Base-by-base conservation (phyloP, 176 grass and related monocot genomes). In the Poa annua region DNA sequence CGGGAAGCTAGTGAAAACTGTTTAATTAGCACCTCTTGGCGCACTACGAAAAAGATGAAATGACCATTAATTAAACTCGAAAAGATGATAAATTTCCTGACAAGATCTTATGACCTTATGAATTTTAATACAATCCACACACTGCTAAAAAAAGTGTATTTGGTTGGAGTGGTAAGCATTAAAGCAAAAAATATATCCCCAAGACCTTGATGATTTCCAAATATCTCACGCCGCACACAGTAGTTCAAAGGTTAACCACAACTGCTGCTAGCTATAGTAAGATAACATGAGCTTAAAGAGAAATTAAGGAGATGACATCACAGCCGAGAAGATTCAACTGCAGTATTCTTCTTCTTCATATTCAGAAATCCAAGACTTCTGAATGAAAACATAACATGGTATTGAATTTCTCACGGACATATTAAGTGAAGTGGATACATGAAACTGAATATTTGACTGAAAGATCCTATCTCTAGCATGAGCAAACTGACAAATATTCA, bases 11-110 rank as follows among this genome's bases (percentile, higher is more conserved):
- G 38, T 39, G 38, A 39, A 39, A 39, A 36, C 38, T 39, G 38
- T 39, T 6, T 12, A n/a, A n/a, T n/a, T n/a, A 17, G 66, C 55
- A 73, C 19, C 81, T 64, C 66, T 84, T 83, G 80, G 79, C 0
- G 12, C 0, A 8, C 1, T 17, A 71, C 54, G 9, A 64, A 34
- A 71, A 45, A 34, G 34, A 78, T 66, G 19, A 33, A 49, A 34
- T 61, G 10, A 0, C 1, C 14, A 48, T 29, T 49, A 22, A 26
- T 44, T 5, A 68, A 68, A 21, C 41, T 42, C 34, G 35, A 42
- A 41, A 42, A 38, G 35, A 9, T 0, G 7, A 22, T 7, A 39
- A 39, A 39, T 3, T 11, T 45, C 9, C 44, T 45, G 44, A 3
- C 44, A 45, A 45, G 7, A 7, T 45, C 9, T 45, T 21, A 57